Evolutionary conservation across 208 protist genomes (phyloP), one percentile per base, ranked within the genome.

Genomic region (Trypanosoma conorhini): DNA sequence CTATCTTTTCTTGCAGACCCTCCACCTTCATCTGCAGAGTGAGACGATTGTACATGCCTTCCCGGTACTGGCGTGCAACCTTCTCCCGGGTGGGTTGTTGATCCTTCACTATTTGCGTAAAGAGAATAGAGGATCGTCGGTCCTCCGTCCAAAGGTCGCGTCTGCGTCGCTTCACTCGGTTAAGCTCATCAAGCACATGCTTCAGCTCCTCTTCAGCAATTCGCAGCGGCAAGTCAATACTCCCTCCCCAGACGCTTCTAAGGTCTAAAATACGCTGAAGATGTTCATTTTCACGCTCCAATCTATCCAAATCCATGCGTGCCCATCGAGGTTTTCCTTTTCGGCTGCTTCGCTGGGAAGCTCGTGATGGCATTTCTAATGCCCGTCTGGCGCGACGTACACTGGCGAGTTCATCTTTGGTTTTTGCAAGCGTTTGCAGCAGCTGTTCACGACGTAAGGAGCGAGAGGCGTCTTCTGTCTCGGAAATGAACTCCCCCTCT

Each of bases 1-100:
- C 58, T 40, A 93, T 70, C 35, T 73, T 80, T 19, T 42, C 61
- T 22, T 63, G 60, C 38, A 91, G 44, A 54, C 88, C 70, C 3
- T 65, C 50, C 17, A 84, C 48, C n/a, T 85, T 80, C 42, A 63
- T 65, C 35, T 90, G 74, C 46, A 91, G 67, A 15, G 62, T 67
- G 12, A 76, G 74, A 59, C 75, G 86, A 64, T 66, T 79, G 73
- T 93, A 96, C 52, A 92, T 81, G 28, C 76, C 81, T 26, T 96
- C 90, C 40, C 85, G 85, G 0, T 86, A 62, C 68, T 92, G 81
- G 13, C 85, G 74, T n/a, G 80, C 59, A 61, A 80, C 44, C 54
- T 86, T 57, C 62, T 92, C 81, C 5, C 69, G 67, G 7, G 54
- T 26, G 0, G 78, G 44, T 0, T 83, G 75, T 65, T 81, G 79